These are phyloP conservation scores for Raffaelea deltoideospora DNA, from an alignment of 2,329 filamentous ascomycete genomes.

Conservation along the genomic window DNA sequence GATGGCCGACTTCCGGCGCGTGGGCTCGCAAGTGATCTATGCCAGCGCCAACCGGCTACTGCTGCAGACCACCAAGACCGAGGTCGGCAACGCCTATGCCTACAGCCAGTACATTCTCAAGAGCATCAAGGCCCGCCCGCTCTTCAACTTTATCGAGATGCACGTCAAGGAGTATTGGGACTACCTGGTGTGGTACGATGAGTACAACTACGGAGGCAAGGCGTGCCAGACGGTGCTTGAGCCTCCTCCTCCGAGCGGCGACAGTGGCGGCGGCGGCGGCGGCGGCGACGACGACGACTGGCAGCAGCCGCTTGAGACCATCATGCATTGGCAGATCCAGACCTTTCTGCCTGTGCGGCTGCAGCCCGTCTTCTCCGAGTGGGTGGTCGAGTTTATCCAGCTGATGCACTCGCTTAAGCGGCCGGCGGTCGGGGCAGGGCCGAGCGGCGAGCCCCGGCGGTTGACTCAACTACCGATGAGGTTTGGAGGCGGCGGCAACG, in stretches of 20 bases:
- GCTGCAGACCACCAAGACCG: conserved; percentile 88
- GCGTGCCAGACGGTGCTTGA: conserved; percentile 74
- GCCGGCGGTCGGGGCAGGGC: conserved; percentile 43
- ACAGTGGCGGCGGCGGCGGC: conserved; percentile 24
- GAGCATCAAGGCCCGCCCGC: conserved; percentile 85
- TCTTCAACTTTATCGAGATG: conserved; percentile 94
- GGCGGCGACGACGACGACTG: conserved; percentile 41
- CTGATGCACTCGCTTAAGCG: conserved; percentile 83
- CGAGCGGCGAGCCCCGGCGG: conserved; percentile 33
- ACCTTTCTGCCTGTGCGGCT: conserved; percentile 72
- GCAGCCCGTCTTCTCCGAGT: conserved; percentile 76
- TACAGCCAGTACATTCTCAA: conserved; percentile 98
- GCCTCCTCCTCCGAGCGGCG: conserved; percentile 10
- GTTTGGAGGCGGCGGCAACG: conserved; percentile 26
- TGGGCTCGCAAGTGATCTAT: conserved; percentile 92
- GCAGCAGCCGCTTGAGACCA: conserved; percentile 37
- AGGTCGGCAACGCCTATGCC: conserved; percentile 90
- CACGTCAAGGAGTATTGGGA: conserved; percentile 99
- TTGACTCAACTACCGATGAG: conserved; percentile 38
- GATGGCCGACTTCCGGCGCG: conserved; percentile 89
- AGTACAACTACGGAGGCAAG: conserved; percentile 96
- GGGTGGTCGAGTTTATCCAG: conserved; percentile 88
- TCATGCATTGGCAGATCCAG: conserved; percentile 97
- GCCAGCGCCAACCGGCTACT: conserved; percentile 80
- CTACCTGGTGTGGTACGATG: conserved; percentile 96